phyloP scores from a whole-genome alignment of 1,284 basidiomycete species.

The Melampsora occidentalis region DNA sequence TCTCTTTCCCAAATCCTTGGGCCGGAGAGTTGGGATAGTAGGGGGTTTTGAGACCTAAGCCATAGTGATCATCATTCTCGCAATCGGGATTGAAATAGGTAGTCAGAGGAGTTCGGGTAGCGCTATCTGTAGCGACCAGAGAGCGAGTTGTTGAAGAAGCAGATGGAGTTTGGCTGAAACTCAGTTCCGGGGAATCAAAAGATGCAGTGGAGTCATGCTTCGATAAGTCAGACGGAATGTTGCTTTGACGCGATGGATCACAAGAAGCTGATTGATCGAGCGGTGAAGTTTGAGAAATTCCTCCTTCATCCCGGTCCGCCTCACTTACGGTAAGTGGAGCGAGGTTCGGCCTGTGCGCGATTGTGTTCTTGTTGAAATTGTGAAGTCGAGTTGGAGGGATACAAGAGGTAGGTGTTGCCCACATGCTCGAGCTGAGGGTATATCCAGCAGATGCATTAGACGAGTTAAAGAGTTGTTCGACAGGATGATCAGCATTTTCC shows the following conservation, averaged over 20 bases:
- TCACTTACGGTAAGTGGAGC: not conserved
- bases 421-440: constrained; percentile 43
- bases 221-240: not conserved
- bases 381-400: not conserved
- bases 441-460: constrained; percentile 27
- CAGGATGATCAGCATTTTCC: not conserved
- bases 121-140: constrained; percentile 28
- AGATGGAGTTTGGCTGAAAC: constrained; percentile 37
- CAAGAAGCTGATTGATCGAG: too few species aligned
- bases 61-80: not conserved
- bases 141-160: constrained; percentile 39
- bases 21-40: constrained; percentile 1
- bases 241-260: not conserved
- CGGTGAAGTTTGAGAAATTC: too few species aligned
- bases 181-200: constrained; percentile 36
- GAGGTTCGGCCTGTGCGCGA: not conserved
- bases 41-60: constrained; percentile 18
- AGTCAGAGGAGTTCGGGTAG: not conserved
- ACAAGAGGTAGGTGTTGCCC: constrained; percentile 25
- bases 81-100: not conserved
- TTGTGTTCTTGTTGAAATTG: constrained; percentile 13
- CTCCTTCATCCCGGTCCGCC: not conserved
- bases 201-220: constrained; percentile 12
- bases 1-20: constrained; percentile 19
- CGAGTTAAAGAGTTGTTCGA: not conserved